phyloP scores from a whole-genome alignment of 2,329 filamentous ascomycete species.

The Fusarium goolgardi region DNA sequence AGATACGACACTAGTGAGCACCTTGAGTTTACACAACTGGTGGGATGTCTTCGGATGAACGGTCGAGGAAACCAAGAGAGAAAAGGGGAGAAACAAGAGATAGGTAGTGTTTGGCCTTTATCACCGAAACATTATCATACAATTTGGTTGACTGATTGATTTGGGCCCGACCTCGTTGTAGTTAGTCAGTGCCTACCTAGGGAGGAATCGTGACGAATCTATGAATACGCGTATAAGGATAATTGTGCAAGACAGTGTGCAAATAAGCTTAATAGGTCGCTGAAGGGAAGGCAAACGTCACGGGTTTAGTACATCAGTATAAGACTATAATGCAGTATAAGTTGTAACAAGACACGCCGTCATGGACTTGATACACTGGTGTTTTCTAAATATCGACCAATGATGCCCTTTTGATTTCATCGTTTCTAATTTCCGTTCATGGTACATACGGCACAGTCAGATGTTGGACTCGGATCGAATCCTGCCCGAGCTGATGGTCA shows the following conservation, averaged over 20 bases:
- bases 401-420: slow-evolving; percentile 18
- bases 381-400: slow-evolving; percentile 25
- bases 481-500: slow-evolving; percentile 29
- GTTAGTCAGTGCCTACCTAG: neutral
- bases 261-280: slow-evolving; percentile 1
- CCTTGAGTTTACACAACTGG: neutral
- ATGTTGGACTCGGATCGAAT: slow-evolving; percentile 34
- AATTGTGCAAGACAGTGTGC: neutral
- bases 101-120: neutral
- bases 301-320: neutral
- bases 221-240: neutral
- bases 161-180: neutral
- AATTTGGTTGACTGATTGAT: neutral
- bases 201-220: neutral
- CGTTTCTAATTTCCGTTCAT: slow-evolving; percentile 19
- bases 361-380: slow-evolving; percentile 16
- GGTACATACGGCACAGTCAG: slow-evolving; percentile 12
- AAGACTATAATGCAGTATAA: neutral
- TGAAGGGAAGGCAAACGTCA: neutral
- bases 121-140: neutral
- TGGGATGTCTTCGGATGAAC: slow-evolving; percentile 15
- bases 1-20: slow-evolving; percentile 34
- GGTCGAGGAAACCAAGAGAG: neutral
- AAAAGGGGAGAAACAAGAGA: neutral
- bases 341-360: neutral